Percentiles rank a stretch among this genome's conserved stretches.
Conservation (phyloP, 352 stramenopile genomes). For the Globisporangium okanoganense region DNA sequence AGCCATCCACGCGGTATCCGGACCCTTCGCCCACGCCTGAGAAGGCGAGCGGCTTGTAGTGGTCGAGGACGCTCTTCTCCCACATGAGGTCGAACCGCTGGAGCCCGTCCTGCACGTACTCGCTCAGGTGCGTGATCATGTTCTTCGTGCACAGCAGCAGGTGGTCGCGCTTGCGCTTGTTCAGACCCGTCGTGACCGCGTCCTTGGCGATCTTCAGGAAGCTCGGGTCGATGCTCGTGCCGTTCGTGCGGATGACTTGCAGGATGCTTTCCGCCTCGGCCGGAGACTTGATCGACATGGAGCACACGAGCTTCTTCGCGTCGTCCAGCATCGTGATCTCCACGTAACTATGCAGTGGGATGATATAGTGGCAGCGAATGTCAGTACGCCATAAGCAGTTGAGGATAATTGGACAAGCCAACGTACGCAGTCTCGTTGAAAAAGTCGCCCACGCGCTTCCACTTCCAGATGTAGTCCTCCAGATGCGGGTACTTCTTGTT, state of each 20-base stretch:
- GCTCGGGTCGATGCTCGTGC: slow-evolving; percentile 40
- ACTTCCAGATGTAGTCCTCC: slow-evolving; percentile 77
- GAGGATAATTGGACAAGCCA: background rate
- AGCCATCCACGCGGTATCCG: slow-evolving; percentile 68
- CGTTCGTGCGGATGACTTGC: slow-evolving; percentile 44
- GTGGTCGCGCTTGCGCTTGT: slow-evolving; percentile 67
- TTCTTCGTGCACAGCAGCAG: slow-evolving; percentile 77
- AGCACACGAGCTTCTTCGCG: slow-evolving; percentile 76
- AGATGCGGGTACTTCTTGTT: slow-evolving; percentile 73
- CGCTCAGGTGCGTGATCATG: slow-evolving; percentile 82
- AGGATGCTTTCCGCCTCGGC: slow-evolving; percentile 78
- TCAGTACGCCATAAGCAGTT: background rate
- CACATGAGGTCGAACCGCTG: slow-evolving; percentile 82
- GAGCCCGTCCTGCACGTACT: slow-evolving; percentile 78
- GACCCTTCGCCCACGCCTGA: slow-evolving; percentile 60
- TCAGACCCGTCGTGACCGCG: slow-evolving; percentile 54
- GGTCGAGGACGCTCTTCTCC: slow-evolving; percentile 78
- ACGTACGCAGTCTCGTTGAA: slow-evolving; percentile 80
- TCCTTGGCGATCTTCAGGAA: slow-evolving; percentile 74
- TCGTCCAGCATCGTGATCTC: slow-evolving; percentile 86
- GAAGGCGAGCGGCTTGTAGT: slow-evolving; percentile 78
- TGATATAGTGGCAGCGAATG: background rate
- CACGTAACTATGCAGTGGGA: slow-evolving; percentile 31
- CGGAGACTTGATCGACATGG: slow-evolving; percentile 77
- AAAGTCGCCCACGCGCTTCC: slow-evolving; percentile 83